Base-by-base conservation (phyloP, 1,284 basidiomycete genomes). In the Volvariella volvacea region DNA sequence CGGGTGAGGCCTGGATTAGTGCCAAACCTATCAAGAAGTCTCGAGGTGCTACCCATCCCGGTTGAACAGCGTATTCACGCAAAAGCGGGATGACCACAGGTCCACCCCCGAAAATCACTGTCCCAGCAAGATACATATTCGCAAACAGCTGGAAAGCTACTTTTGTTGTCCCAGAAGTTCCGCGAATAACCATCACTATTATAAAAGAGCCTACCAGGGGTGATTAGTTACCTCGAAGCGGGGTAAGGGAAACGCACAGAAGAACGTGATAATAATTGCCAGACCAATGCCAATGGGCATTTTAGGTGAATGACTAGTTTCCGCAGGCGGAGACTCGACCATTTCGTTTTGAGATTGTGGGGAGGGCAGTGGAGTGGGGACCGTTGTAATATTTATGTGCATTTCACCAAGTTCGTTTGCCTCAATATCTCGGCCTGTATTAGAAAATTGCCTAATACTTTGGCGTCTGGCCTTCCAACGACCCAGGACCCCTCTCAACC, bases 1-100 rank as follows among this genome's bases (percentile, higher is more conserved):
- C 76, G 1, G 74, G 71, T 54, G 74, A 63, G 3, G 71, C 70
- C 55, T 75, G 73, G 39, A 68, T 65, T 47, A 80, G 69, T 9
- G 78, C 76, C 31, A 80, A 68, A 8, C 78, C 73, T 36, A 80
- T 65, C 9, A 80, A 61, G 53, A 80, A 80, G 58, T 80, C 74
- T 25, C 76, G 67, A 19, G 71, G 61, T 3, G 65, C 61, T 21
- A 76, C 71, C 70, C 68, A 71, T 12, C 67, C 76, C 14, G 69
- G 68, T 9, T 70, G 66, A n/a, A 80, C 76, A 2, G 72, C 71
- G 53, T 80, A 81, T 43, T 70, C 69, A 15, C 73, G 64, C 9
- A 80, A 60, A 3, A 80, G 64, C 1, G 77, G 77, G 47, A 79
- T 74, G 25, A 80, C 76, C 4, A 80, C 78, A 0, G 78, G 78